Evolutionary conservation across 106 monocot species (phyloP).

Genomic region (Dendrobium chrysotoxum): DNA sequence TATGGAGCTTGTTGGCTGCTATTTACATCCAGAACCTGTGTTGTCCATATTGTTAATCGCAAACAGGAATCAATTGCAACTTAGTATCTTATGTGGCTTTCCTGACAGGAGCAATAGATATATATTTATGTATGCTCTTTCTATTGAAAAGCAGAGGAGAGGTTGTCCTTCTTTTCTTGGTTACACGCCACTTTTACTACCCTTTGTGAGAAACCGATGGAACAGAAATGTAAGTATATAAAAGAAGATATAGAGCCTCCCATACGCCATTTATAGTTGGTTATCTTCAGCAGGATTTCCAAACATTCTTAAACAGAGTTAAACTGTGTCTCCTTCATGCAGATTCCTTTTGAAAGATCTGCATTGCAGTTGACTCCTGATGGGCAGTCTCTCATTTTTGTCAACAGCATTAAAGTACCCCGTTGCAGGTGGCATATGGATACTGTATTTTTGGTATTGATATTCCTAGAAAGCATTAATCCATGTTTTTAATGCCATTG

Average conservation of each 20-base stretch:
- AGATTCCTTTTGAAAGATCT: conserved; percentile 57
- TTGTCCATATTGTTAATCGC: conserved; percentile 43
- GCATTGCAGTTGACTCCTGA: conserved; percentile 64
- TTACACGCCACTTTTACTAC: conserved; percentile 49
- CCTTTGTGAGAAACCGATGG: conserved; percentile 14
- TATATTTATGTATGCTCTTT: conserved; percentile 58
- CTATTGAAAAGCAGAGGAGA: conserved; percentile 18
- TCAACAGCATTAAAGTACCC: conserved; percentile 62
- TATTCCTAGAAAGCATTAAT: not conserved
- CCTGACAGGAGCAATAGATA: conserved; percentile 25
- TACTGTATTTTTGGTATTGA: conserved; percentile 5
- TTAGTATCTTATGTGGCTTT: conserved; percentile 66
- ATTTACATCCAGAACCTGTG: conserved; percentile 62
- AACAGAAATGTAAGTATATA: conserved; percentile 38
- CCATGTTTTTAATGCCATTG: not conserved
- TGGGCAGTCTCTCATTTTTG: conserved; percentile 49
- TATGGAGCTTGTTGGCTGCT: conserved; percentile 60
- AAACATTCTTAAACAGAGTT: not conserved
- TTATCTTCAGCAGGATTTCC: not conserved
- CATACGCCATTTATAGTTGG: not conserved
- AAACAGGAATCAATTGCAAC: conserved; percentile 32
- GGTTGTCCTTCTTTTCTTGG: conserved; percentile 64
- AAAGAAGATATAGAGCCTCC: not conserved
- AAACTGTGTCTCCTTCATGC: conserved; percentile 10
- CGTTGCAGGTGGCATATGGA: conserved; percentile 61